Evolutionary conservation across 2,329 filamentous ascomycete species (phyloP).

Genomic region (Corynespora cassiicola): DNA sequence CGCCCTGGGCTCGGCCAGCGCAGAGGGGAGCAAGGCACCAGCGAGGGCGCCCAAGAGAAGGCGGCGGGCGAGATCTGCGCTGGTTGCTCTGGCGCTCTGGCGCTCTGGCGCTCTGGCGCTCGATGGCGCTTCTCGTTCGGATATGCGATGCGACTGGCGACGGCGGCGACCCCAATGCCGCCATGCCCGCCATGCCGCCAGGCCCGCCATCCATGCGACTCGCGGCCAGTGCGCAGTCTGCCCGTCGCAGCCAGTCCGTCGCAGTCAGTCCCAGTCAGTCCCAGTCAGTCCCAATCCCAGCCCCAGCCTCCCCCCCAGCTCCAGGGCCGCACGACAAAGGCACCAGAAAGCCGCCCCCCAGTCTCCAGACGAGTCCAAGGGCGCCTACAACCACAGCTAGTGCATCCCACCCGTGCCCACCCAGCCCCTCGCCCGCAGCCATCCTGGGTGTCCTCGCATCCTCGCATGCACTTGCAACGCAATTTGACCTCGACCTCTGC

Average conservation of each 20-base stretch:
- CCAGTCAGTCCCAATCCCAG: no score
- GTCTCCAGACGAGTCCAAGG: no score
- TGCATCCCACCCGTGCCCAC: slow-evolving; percentile 27
- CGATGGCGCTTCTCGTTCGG: no score
- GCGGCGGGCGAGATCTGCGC: neutral
- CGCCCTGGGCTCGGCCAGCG: neutral
- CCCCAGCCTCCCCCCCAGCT: no score
- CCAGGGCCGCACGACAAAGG: slow-evolving; percentile 34
- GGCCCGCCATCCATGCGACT: no score
- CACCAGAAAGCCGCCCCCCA: no score
- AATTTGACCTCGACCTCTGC: slow-evolving; percentile 29
- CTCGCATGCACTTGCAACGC: slow-evolving; percentile 38
- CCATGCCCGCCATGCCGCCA: no score
- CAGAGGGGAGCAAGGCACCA: neutral
- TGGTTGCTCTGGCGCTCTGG: neutral
- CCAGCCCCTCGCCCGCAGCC: slow-evolving; percentile 29
- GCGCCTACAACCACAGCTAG: no score
- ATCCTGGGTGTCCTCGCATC: slow-evolving; percentile 26
- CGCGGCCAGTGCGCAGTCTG: no score
- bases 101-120: no score
- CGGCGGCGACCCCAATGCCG: slow-evolving; percentile 4
- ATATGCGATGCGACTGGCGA: neutral
- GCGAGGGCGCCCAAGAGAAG: neutral
- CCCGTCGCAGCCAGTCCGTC: no score
- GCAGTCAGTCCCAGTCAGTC: no score